Evolutionary conservation across 2,329 filamentous ascomycete genomes (phyloP).

Genomic region (Penicillium frequentans): DNA sequence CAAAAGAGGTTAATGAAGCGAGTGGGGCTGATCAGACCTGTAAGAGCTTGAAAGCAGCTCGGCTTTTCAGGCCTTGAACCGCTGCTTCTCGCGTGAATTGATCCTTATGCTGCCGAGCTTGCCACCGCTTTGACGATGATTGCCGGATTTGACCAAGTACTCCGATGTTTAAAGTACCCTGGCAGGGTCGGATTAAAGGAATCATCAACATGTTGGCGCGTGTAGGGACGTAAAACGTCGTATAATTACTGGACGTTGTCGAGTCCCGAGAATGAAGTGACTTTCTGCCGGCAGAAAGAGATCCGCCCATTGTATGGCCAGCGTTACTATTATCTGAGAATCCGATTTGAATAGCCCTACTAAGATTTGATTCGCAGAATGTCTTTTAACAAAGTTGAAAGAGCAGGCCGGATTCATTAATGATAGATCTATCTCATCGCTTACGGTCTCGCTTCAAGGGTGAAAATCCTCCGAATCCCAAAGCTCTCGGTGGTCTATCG

Average conservation of each 20-base stretch:
- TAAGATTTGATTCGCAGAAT: not conserved
- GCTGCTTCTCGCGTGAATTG: conserved; percentile 71
- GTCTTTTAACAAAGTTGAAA: not conserved
- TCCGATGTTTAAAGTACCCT: not conserved
- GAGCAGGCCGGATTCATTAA: not conserved
- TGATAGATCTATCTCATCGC: conserved; percentile 3
- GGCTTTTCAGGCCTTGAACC: conserved; percentile 78
- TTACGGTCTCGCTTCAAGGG: conserved; percentile 70
- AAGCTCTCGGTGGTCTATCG: conserved; percentile 10
- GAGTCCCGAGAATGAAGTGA: not conserved
- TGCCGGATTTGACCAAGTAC: conserved; percentile 18
- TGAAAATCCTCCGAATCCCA: conserved; percentile 59
- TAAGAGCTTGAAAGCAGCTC: conserved; percentile 89
- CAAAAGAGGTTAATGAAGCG: not conserved
- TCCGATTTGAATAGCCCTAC: not conserved
- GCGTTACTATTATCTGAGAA: too few species aligned
- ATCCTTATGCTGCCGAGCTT: conserved; percentile 73
- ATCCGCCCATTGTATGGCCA: not conserved
- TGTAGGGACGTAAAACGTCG: not conserved
- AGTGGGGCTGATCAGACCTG: conserved; percentile 56
- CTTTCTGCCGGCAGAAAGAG: conserved; percentile 19
- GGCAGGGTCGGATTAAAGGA: not conserved
- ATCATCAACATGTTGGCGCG: conserved; percentile 12
- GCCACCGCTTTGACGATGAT: conserved; percentile 75
- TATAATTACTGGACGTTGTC: not conserved